These are phyloP conservation scores for Melampsora abietis-canadensis DNA, from an alignment of 1,284 basidiomycete genomes.

Conservation along the genomic window DNA sequence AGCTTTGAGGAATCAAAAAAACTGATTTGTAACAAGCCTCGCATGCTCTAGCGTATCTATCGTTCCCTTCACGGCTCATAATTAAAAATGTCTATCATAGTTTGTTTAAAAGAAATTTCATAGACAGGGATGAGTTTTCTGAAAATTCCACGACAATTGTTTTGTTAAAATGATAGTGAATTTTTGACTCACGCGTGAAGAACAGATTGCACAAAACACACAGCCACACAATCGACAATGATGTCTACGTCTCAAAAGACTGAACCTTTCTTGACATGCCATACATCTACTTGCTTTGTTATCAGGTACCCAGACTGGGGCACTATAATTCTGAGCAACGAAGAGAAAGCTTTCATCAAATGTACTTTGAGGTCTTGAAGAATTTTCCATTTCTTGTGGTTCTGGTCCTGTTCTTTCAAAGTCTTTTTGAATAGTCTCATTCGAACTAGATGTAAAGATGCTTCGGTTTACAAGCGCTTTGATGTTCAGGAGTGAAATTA, in stretches of 20 bases:
- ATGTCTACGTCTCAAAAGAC: conserved; percentile 75
- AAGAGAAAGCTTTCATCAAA: conserved; percentile 10
- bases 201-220: conserved; percentile 79
- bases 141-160: no score
- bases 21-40: conserved; percentile 30
- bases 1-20: conserved; percentile 9
- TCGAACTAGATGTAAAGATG: conserved; percentile 17
- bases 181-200: conserved; percentile 62
- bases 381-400: not conserved
- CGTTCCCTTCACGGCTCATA: conserved; percentile 13
- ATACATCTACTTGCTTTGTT: conserved; percentile 73
- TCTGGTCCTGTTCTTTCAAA: conserved; percentile 13
- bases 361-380: not conserved
- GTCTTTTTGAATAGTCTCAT: not conserved
- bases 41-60: conserved; percentile 25
- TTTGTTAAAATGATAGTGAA: not conserved
- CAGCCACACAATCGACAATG: conserved; percentile 85
- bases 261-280: conserved; percentile 73
- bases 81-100: conserved; percentile 16
- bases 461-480: not conserved
- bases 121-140: no score
- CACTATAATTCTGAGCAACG: conserved; percentile 78
- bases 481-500: not conserved
- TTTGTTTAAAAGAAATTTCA: not conserved
- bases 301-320: conserved; percentile 89